A percentile compares a stretch with the other conserved stretches of the same genome.
phyloP scores from a whole-genome alignment of 805 yeast genomes.

The Monosporozyma aquatica region DNA sequence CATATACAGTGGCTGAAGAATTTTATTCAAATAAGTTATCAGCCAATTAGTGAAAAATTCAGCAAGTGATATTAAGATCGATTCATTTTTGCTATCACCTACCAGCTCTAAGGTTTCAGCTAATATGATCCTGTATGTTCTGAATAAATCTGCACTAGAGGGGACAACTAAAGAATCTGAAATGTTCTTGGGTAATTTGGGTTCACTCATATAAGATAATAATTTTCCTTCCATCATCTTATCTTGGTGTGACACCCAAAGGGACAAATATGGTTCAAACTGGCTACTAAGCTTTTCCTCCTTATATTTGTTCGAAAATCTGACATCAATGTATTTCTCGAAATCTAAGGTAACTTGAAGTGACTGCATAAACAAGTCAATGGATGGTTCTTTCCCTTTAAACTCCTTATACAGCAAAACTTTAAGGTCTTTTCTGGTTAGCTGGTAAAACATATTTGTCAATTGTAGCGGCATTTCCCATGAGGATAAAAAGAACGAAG shows the following conservation, averaged over 20 bases:
- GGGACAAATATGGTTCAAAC: conserved; percentile 74
- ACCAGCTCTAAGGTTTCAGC: conserved; percentile 56
- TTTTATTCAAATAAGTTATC: conserved; percentile 44
- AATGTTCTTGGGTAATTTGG: conserved; percentile 42
- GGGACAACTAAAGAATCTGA: conserved; percentile 62
- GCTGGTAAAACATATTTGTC: conserved; percentile 52
- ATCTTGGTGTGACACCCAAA: conserved; percentile 87
- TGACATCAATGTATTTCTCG: conserved; percentile 61
- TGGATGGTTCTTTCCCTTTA: conserved; percentile 37
- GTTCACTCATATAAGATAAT: conserved; percentile 50
- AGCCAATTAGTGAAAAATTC: conserved; percentile 60
- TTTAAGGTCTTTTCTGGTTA: conserved; percentile 60
- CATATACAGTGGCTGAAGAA: conserved; percentile 44
- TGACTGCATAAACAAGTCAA: conserved; percentile 57
- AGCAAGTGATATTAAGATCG: conserved; percentile 36
- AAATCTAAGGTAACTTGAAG: conserved; percentile 75
- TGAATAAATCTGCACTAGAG: conserved; percentile 81
- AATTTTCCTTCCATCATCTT: conserved; percentile 51
- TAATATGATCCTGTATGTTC: conserved; percentile 62
- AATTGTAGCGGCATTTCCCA: conserved; percentile 68
- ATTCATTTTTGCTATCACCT: conserved; percentile 21
- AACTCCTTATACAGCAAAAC: conserved; percentile 40
- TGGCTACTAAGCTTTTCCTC: conserved; percentile 45
- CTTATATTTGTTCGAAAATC: conserved; percentile 41
- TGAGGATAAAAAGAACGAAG: conserved; percentile 49